Conservation (phyloP, 2,329 filamentous ascomycete species). For the Neobulgaria alba region DNA sequence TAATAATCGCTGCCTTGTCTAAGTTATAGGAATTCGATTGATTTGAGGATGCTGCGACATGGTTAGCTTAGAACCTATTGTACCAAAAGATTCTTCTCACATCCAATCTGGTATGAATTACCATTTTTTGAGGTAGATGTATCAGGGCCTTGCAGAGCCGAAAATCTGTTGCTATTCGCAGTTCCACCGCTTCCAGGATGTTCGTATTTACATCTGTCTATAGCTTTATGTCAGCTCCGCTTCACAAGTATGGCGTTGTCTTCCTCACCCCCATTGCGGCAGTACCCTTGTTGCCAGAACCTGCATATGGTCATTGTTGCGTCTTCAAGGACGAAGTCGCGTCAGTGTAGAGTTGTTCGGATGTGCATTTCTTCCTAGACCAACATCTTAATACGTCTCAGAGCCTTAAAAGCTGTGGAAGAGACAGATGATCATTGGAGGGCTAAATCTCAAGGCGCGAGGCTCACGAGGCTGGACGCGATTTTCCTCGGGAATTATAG, state of each 20-base stretch:
- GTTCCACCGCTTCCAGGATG: constrained; percentile 39
- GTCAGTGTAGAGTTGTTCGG: too few species aligned
- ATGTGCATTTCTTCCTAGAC: too few species aligned
- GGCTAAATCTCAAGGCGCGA: too few species aligned
- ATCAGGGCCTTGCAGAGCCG: constrained; percentile 21
- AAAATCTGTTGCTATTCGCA: constrained; percentile 28
- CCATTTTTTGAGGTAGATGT: constrained; percentile 11
- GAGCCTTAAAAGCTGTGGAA: too few species aligned
- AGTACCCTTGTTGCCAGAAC: constrained; percentile 57
- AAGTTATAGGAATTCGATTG: constrained; percentile 18
- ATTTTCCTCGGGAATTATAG: too few species aligned
- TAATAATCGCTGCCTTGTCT: constrained; percentile 44
- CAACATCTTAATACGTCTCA: too few species aligned
- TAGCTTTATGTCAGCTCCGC: constrained; percentile 6
- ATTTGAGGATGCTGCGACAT: constrained; percentile 2
- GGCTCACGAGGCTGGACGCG: too few species aligned
- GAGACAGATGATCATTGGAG: too few species aligned
- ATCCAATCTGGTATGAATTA: constrained; percentile 16
- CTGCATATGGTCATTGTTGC: constrained; percentile 44
- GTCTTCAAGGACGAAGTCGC: too few species aligned
- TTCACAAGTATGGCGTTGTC: background rate
- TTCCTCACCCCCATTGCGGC: constrained; percentile 37
- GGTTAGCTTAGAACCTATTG: constrained; percentile 6
- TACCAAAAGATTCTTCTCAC: constrained; percentile 6
- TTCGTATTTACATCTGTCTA: constrained; percentile 51